Conservation (phyloP, 179 eudicot species). For the Beta macrorhiza region DNA sequence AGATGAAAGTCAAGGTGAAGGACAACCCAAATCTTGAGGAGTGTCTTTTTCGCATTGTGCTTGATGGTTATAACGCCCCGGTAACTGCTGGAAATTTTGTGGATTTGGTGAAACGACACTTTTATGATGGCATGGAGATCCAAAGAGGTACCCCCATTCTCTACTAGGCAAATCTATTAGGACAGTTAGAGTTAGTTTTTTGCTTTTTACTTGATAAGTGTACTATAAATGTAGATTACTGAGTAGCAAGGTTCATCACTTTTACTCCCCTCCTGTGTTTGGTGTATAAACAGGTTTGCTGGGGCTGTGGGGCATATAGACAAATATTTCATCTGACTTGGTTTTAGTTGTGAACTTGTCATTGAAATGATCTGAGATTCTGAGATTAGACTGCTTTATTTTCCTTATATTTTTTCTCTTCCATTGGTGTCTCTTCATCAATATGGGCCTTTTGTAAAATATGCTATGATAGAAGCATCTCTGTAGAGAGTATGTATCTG, state of each 20-base stretch:
- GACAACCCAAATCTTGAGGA: conserved; percentile 91
- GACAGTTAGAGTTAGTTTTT: not conserved
- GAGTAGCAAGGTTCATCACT: not conserved
- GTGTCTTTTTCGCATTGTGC: conserved; percentile 80
- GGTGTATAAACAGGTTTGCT: not conserved
- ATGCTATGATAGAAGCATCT: not conserved
- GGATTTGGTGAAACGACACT: conserved; percentile 91
- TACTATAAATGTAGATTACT: not conserved
- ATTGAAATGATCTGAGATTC: not conserved
- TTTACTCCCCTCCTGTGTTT: not conserved
- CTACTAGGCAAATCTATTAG: not conserved
- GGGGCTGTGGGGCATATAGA: not conserved
- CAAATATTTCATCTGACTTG: not conserved
- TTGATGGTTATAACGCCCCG: conserved; percentile 97
- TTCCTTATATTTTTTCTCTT: not conserved
- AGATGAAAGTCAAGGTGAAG: conserved; percentile 98
- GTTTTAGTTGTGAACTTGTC: not conserved
- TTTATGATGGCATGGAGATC: conserved; percentile 99
- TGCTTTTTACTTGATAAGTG: not conserved
- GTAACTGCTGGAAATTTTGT: conserved; percentile 95
- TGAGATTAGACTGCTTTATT: not conserved
- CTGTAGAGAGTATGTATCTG: not conserved
- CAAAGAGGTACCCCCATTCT: conserved; percentile 63
- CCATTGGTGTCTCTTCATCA: not conserved
- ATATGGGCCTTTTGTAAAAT: not conserved